Evolutionary conservation across 2,329 filamentous ascomycete species (phyloP), one percentile per base, ranked within the genome.

Genomic region (Scolecobasidium constrictum): DNA sequence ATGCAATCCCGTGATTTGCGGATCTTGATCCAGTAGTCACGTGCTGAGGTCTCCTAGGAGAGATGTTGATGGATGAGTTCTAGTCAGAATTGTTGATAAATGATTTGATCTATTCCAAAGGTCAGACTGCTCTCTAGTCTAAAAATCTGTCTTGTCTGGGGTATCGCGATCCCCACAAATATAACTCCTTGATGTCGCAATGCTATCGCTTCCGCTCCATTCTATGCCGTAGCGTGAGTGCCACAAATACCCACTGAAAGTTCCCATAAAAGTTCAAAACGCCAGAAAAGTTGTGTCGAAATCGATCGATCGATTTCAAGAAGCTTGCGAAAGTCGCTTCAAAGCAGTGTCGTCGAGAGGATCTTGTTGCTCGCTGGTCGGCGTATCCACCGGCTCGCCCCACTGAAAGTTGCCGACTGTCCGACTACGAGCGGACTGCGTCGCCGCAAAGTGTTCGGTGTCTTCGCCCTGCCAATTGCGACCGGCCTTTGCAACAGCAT

Each of bases 1-100:
- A 42, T 7, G 40, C 40, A 21, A 42, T 42, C 11, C 36, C 36
- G 17, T 38, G 19, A 22, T 9, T 9, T 31, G 26, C 26, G 26
- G 9, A 31, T 9, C 26, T 31, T 9, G 26, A 31, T n/a, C 26
- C 26, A 15, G 15, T 9, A 9, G 26, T 31, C 15, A 9, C 26
- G 15, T 31, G 9, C 26, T 9, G 9, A 15, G 26, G 15, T 31
- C 9, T 9, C 15, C 26, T 31, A 9, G 26, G 26, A 31, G 26
- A 9, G 9, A 9, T 31, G 15, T 31, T 31, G 9, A 31, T n/a
- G 15, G 9, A 15, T 9, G 9, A 31, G 26, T 31, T n/a, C 9
- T 31, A 9, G 26, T 9, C 9, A 31, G 26, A 31, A 31, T 9
- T 9, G 15, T 9, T 9, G 26, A 31, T 31, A 9, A 15, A 31